Evolutionary conservation across 495 filamentous ascomycete species (phyloP).

Genomic region (Penicillium canariense): DNA sequence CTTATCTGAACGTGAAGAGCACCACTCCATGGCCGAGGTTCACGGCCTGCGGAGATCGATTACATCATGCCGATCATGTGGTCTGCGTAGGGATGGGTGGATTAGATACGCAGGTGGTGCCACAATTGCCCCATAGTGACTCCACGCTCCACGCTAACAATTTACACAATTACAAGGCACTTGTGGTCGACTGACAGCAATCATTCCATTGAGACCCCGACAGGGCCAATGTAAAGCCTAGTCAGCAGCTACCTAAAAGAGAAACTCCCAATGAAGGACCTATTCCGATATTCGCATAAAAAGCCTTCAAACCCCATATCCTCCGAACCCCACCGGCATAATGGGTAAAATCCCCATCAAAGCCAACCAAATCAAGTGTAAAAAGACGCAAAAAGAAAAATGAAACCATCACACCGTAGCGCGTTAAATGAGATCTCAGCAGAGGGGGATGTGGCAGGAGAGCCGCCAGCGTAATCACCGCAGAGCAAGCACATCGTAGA

Average conservation of each 20-base stretch:
- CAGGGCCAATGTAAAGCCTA: neutral
- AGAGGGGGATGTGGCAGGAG: neutral
- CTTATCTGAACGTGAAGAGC: conserved; percentile 19
- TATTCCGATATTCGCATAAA: conserved; percentile 4
- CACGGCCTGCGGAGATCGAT: conserved; percentile 19
- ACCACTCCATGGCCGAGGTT: conserved; percentile 20
- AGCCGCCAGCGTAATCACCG: neutral
- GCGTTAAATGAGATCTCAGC: conserved; percentile 17
- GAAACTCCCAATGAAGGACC: neutral
- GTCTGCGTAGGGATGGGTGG: conserved; percentile 12
- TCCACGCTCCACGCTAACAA: neutral
- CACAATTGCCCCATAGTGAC: neutral
- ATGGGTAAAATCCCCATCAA: neutral
- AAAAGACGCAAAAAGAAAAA: conserved; percentile 15
- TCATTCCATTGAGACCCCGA: conserved; percentile 3
- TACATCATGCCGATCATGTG: conserved; percentile 33
- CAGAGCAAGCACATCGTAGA: neutral
- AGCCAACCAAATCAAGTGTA: neutral
- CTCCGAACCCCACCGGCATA: conserved; percentile 7
- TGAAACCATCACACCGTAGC: conserved; percentile 33
- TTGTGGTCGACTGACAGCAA: neutral
- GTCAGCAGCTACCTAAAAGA: conserved; percentile 3
- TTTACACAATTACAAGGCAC: neutral
- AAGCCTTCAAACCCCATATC: conserved; percentile 1
- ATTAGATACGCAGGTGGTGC: neutral